Evolutionary conservation across 495 filamentous ascomycete genomes (phyloP).

Genomic region (Collariella sp.): DNA sequence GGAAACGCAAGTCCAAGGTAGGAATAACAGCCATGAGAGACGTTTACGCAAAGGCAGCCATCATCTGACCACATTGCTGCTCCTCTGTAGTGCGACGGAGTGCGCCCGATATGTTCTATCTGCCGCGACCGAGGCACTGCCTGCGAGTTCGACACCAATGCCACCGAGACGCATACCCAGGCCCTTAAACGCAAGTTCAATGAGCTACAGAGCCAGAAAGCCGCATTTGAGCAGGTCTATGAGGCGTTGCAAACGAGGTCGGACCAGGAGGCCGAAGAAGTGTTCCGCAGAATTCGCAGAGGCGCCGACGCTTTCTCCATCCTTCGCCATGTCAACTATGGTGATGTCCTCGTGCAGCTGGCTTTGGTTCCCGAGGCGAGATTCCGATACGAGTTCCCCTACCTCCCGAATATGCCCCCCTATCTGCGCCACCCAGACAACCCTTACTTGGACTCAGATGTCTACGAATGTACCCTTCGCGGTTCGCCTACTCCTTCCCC

Average conservation of each 20-base stretch:
- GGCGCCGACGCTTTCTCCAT: conserved; percentile 29
- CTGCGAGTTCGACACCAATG: conserved; percentile 34
- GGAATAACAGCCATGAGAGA: neutral
- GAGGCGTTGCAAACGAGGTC: conserved; percentile 26
- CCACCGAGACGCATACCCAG: conserved; percentile 33
- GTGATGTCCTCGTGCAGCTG: conserved; percentile 33
- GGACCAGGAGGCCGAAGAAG: conserved; percentile 28
- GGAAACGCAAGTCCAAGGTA: conserved; percentile 50
- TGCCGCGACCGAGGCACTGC: conserved; percentile 28
- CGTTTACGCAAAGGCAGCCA: too few species aligned
- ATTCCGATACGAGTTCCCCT: conserved; percentile 36
- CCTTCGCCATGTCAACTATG: conserved; percentile 31
- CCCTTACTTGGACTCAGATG: conserved; percentile 32
- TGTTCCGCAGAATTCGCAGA: conserved; percentile 30
- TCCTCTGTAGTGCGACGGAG: conserved; percentile 30
- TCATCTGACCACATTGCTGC: neutral
- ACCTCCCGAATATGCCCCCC: conserved; percentile 30
- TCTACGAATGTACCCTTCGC: conserved; percentile 22
- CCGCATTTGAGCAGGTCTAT: conserved; percentile 30
- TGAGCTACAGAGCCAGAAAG: conserved; percentile 29
- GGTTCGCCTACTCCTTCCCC: neutral
- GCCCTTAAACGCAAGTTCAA: conserved; percentile 35
- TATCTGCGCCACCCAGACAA: conserved; percentile 26
- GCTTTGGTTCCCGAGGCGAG: conserved; percentile 31
- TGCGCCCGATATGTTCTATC: conserved; percentile 29